Base-by-base conservation (phyloP, 768 basidiomycete genomes). In the Artomyces pyxidatus region DNA sequence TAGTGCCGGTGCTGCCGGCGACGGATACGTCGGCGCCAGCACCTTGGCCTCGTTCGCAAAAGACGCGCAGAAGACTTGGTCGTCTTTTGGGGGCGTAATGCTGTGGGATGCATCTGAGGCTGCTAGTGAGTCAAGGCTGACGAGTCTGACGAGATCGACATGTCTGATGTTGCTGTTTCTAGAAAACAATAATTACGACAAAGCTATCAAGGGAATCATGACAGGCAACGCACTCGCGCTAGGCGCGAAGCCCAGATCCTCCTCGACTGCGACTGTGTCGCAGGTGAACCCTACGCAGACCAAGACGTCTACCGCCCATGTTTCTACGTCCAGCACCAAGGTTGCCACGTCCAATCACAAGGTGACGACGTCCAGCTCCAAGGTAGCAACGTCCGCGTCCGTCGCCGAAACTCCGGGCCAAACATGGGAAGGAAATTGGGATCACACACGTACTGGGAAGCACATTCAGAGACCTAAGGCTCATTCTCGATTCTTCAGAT, bases 101-200 rank as follows among this genome's bases (percentile, higher is more conserved):
- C 56, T 73, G 40, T 76, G 72, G 71, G 74, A 72, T 47, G 68
- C 68, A 22, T 73, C 73, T n/a, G 63, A 72, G 48, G 75, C 72
- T 4, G 67, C 69, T 30, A 61, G 74, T 74, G 45, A 40, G 59
- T 55, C 30, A 22, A 21, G 37, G 12, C 26, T 19, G n/a, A 32
- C 3, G 32, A 14, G 32, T 35, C 32, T 35, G 12, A 7, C 32
- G 14, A 14, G n/a, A n/a, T n/a, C 32, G 17, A 17, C 12, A 17
- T 4, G 32, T 35, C 32, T 35, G 32, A 12, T 35, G 5, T 14
- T 6, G 32, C 14, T 7, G 32, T 14, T 4, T n/a, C 4, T 19
- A 44, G 43, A 16, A 27, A 44, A 44, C 10, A 44, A 44, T 4
- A 12, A 27, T n/a, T 44, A 44, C 43, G 43, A 44, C 16, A 44